A percentile compares a stretch with the other conserved stretches of the same genome.
These are phyloP conservation scores for Neurospora sp. DNA, from an alignment of 495 filamentous ascomycete genomes.

Conservation along the genomic window DNA sequence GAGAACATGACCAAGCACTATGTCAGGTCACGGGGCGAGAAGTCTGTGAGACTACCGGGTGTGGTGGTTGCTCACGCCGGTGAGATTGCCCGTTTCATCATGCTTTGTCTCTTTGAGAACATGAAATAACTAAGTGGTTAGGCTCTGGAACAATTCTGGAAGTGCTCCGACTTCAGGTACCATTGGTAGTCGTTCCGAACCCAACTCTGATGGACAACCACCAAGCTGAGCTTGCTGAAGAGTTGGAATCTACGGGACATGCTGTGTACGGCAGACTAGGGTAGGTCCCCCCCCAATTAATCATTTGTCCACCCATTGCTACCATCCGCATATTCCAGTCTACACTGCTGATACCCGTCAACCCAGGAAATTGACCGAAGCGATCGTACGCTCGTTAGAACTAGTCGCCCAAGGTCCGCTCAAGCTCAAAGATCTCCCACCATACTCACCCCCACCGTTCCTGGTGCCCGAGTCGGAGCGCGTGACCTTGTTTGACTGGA, in stretches of 20 bases:
- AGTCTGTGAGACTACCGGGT: slow-evolving; percentile 31
- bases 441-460: slow-evolving; percentile 20
- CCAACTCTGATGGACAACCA: slow-evolving; percentile 76
- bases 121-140: slow-evolving; percentile 18
- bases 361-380: slow-evolving; percentile 12
- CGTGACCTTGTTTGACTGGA: slow-evolving; percentile 27
- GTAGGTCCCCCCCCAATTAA: slow-evolving; percentile 31
- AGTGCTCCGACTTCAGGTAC: slow-evolving; percentile 53
- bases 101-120: background rate
- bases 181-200: slow-evolving; percentile 83
- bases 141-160: slow-evolving; percentile 86
- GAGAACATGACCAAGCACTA: slow-evolving; percentile 46
- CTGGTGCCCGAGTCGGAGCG: slow-evolving; percentile 20
- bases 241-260: slow-evolving; percentile 58
- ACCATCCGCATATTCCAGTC: background rate
- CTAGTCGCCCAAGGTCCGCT: slow-evolving; percentile 18
- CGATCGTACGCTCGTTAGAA: slow-evolving; percentile 12
- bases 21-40: slow-evolving; percentile 23
- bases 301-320: background rate
- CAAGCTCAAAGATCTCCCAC: slow-evolving; percentile 10
- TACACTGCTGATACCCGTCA: background rate
- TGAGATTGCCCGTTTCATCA: slow-evolving; percentile 26
- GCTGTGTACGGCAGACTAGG: slow-evolving; percentile 54
- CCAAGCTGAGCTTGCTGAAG: slow-evolving; percentile 74
- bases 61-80: slow-evolving; percentile 87